phyloP scores from a whole-genome alignment of 2,329 filamentous ascomycete species.

The Hymenoscyphus fraxineus region DNA sequence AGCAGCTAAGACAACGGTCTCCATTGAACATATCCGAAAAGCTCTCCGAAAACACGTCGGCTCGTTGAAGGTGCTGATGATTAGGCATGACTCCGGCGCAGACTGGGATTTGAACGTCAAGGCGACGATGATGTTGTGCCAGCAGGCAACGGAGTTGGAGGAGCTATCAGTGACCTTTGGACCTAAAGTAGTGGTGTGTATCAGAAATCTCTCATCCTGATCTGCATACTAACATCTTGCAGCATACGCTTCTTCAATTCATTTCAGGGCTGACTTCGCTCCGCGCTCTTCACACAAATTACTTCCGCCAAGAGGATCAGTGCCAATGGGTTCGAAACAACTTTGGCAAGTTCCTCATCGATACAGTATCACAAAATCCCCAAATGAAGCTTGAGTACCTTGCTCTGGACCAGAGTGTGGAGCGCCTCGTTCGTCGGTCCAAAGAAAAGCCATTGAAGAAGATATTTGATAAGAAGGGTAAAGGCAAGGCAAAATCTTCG shows the following conservation, averaged over 20 bases:
- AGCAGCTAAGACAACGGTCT: conserved; percentile 46
- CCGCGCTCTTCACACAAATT: conserved; percentile 52
- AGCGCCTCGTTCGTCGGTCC: conserved; percentile 42
- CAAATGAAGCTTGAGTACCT: conserved; percentile 56
- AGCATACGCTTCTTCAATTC: conserved; percentile 57
- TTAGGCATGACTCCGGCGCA: conserved; percentile 52
- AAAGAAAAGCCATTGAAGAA: conserved; percentile 26
- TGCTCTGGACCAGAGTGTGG: conserved; percentile 48
- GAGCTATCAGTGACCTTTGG: conserved; percentile 56
- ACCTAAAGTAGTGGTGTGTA: conserved; percentile 51
- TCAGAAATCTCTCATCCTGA: neutral
- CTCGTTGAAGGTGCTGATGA: conserved; percentile 53
- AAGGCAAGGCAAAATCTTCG: conserved; percentile 19
- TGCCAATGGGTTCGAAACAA: conserved; percentile 55
- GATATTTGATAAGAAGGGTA: conserved; percentile 24
- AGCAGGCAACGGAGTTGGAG: conserved; percentile 45
- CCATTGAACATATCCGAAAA: conserved; percentile 56
- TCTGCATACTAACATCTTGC: neutral
- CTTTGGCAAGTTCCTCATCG: conserved; percentile 55
- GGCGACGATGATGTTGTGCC: conserved; percentile 51
- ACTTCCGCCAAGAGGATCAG: conserved; percentile 52
- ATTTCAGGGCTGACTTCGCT: conserved; percentile 46
- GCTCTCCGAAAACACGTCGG: conserved; percentile 56
- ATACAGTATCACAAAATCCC: conserved; percentile 53
- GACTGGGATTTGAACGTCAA: conserved; percentile 57